phyloP scores from a whole-genome alignment of 768 basidiomycete genomes.

The Phaeotremella skinneri region DNA sequence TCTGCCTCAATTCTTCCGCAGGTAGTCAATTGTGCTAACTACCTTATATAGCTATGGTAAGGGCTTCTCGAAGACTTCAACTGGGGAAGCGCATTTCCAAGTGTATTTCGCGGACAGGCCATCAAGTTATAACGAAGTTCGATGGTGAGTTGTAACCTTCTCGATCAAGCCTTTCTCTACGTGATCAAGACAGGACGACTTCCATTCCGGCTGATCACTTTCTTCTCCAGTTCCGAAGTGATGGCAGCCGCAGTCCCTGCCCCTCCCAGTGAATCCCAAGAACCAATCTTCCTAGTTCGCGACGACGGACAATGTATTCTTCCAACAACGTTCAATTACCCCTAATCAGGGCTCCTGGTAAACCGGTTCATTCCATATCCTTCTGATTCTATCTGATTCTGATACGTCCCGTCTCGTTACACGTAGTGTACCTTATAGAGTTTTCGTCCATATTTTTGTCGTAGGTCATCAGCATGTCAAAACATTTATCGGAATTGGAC shows the following conservation, averaged over 20 bases:
- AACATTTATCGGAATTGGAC: too few relatives aligned
- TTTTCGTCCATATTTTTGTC: too few relatives aligned
- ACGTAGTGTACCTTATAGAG: too few relatives aligned
- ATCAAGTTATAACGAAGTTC: conserved; percentile 36
- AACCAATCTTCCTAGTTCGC: conserved; percentile 38
- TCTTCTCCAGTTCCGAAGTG: conserved; percentile 22
- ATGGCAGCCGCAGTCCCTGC: conserved; percentile 28
- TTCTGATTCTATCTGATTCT: too few relatives aligned
- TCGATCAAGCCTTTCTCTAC: not conserved
- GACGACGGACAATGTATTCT: conserved; percentile 42
- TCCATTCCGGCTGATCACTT: not conserved
- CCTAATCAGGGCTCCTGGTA: not conserved
- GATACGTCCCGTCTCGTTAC: too few relatives aligned
- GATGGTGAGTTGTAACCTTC: conserved; percentile 39
- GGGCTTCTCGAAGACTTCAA: conserved; percentile 24
- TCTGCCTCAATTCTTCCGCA: not conserved
- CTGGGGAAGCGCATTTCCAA: conserved; percentile 22
- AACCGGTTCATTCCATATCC: not conserved
- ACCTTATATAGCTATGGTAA: conserved; percentile 36
- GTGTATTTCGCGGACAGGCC: conserved; percentile 43
- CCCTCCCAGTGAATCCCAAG: not conserved
- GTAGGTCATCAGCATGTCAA: too few relatives aligned
- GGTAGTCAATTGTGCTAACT: not conserved
- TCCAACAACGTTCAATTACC: conserved; percentile 36
- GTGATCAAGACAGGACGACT: not conserved